These are phyloP conservation scores for Saturnispora silvae DNA, from an alignment of 805 yeast species.

Conservation along the genomic window DNA sequence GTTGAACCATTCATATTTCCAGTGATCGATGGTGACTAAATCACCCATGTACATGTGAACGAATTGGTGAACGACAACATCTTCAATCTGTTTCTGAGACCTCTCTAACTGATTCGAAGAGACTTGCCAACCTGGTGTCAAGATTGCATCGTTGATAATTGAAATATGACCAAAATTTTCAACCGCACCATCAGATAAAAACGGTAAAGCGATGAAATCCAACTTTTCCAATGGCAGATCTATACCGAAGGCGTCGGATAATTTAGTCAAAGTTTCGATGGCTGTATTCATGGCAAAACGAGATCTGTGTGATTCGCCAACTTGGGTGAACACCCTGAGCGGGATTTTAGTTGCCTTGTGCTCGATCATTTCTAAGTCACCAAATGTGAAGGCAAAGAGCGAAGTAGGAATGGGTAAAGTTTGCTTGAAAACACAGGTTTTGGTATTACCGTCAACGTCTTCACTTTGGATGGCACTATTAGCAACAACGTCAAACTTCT, in stretches of 20 bases:
- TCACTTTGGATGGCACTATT: slow-evolving; percentile 31
- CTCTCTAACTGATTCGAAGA: slow-evolving; percentile 13
- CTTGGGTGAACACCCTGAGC: slow-evolving; percentile 43
- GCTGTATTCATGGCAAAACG: slow-evolving; percentile 41
- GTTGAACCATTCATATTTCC: slow-evolving; percentile 64
- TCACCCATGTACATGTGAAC: slow-evolving; percentile 80
- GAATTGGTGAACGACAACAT: slow-evolving; percentile 59
- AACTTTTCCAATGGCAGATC: slow-evolving; percentile 52
- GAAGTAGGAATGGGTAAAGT: slow-evolving; percentile 56
- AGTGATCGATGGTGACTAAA: slow-evolving; percentile 52
- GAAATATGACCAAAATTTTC: slow-evolving; percentile 70
- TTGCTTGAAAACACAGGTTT: slow-evolving; percentile 34
- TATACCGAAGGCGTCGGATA: slow-evolving; percentile 34
- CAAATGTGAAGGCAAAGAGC: slow-evolving; percentile 56
- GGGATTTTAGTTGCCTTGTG: slow-evolving; percentile 29
- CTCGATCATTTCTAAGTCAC: slow-evolving; percentile 51
- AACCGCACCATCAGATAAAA: slow-evolving; percentile 68
- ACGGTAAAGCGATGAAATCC: slow-evolving; percentile 61
- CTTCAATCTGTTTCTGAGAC: slow-evolving; percentile 29
- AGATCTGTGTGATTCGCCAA: slow-evolving; percentile 39
- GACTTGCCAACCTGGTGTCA: slow-evolving; percentile 27
- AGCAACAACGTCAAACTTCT: slow-evolving; percentile 40
- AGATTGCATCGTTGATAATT: slow-evolving; percentile 40
- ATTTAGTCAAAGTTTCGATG: slow-evolving; percentile 34
- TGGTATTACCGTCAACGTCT: slow-evolving; percentile 14